These are phyloP conservation scores for Mycena indigotica DNA, from an alignment of 768 basidiomycete species.

Conservation along the genomic window DNA sequence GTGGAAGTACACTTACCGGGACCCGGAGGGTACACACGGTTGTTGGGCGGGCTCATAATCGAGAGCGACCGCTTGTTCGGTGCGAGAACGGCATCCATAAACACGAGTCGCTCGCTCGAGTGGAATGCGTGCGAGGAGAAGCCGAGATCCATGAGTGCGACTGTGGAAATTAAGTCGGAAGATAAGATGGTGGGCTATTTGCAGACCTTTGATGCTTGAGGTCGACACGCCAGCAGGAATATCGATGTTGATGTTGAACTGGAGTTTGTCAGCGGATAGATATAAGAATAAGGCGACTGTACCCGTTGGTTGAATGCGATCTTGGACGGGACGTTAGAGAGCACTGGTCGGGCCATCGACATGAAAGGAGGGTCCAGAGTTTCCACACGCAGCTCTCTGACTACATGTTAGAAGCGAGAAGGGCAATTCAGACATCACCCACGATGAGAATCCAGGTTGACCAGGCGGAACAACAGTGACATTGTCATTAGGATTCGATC, in stretches of 20 bases:
- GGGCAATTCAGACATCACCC: not conserved
- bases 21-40: constrained; percentile 34
- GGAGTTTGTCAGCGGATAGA: not conserved
- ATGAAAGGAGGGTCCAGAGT: constrained; percentile 37
- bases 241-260: constrained; percentile 33
- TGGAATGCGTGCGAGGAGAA: constrained; percentile 38
- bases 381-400: constrained; percentile 35
- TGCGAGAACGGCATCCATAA: constrained; percentile 30
- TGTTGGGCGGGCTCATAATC: constrained; percentile 38
- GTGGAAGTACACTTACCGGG: constrained; percentile 18
- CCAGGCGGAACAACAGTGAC: constrained; percentile 22
- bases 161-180: constrained; percentile 9
- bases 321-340: constrained; percentile 29
- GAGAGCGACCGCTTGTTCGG: constrained; percentile 31
- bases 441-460: constrained; percentile 23
- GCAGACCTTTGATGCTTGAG: constrained; percentile 9
- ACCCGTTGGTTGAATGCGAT: constrained; percentile 30
- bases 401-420: constrained; percentile 11
- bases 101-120: constrained; percentile 32
- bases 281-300: not conserved
- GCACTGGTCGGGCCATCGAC: constrained; percentile 25
- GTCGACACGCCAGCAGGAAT: constrained; percentile 26
- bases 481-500: constrained; percentile 32
- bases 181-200: no score
- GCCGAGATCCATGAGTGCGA: constrained; percentile 35